Base-by-base conservation (phyloP, 2,329 filamentous ascomycete genomes). In the Immersiporthe knoxdaviesiana region DNA sequence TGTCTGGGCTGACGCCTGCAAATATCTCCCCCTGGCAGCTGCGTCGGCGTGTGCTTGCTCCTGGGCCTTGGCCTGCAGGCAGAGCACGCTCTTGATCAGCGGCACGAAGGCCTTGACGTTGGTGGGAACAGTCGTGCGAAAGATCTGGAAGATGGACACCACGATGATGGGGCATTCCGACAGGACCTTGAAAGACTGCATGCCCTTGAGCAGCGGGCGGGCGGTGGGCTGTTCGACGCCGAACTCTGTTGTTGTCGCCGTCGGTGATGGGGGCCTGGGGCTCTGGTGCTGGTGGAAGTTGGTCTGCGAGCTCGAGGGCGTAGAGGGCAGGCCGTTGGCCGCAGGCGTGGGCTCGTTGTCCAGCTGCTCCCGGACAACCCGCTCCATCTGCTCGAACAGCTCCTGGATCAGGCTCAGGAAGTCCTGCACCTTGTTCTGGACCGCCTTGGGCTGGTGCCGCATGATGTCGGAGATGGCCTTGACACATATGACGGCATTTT, bases 101-200 rank as follows among this genome's bases (percentile, higher is more conserved):
- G 96, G 95, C 7, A 98, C 93, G 76, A 99, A 98, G 12, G 91
- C 87, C 81, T 92, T 94, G 64, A 99, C 94, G 75, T 97, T 97
- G 68, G 90, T 87, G 50, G 89, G 84, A 2, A 97, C 95, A 6
- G 91, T 91, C 61, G 81, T 84, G 63, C 94, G 89, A 76, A 99
- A 96, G 6, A 95, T 92, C 81, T 99, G 96, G 78, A 99, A 98
- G 73, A 99, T 93, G 4, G 95, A 98, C 0, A 99, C 96, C 3
- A 99, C 96, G 54, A 99, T 98, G 65, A 99, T 99, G 0, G 96
- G 96, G 75, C 96, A 99, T 79, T 99, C 96, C 1, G 95, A 94
- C 5, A 99, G 87, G 32, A 99, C 95, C 79, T 98, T 99, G 87
- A 99, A 99, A 0, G 96, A 99, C 78, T 97, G 93, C 93, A 97